These are phyloP conservation scores for Echeveria elegans DNA, from an alignment of 164 flowering plant genomes.

Conservation along the genomic window DNA sequence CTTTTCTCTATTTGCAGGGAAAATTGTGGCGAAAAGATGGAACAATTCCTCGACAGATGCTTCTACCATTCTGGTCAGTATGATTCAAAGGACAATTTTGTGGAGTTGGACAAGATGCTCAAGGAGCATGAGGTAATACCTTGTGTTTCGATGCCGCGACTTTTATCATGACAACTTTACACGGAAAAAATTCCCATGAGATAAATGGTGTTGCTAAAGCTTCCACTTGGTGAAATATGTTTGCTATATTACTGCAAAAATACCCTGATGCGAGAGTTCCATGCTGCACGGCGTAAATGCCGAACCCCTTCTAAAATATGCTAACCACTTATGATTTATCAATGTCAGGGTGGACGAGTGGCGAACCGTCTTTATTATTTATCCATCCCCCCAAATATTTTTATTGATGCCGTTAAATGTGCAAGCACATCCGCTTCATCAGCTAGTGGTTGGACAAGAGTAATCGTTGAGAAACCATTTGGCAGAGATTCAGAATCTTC, in stretches of 20 bases:
- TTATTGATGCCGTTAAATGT: slow-evolving; percentile 71
- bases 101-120: slow-evolving; percentile 61
- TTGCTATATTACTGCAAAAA: neutral
- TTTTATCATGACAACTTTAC: neutral
- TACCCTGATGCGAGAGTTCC: neutral
- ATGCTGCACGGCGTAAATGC: neutral
- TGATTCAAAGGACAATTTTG: slow-evolving; percentile 66
- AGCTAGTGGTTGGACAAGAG: slow-evolving; percentile 87
- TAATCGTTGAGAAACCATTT: slow-evolving; percentile 95
- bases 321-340: neutral
- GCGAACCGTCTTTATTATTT: slow-evolving; percentile 82
- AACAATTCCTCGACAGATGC: slow-evolving; percentile 75
- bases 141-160: neutral
- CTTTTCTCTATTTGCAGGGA: slow-evolving; percentile 35
- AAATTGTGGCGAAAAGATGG: slow-evolving; percentile 87
- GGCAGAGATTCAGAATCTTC: slow-evolving; percentile 93
- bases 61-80: slow-evolving; percentile 92
- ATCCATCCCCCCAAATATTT: slow-evolving; percentile 90
- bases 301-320: neutral
- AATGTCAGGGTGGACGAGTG: slow-evolving; percentile 54
- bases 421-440: slow-evolving; percentile 79
- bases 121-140: slow-evolving; percentile 67
- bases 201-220: neutral
- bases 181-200: neutral
- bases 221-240: neutral